Conservation (phyloP, 306 rosid species). For the Arachis hypogaea region DNA sequence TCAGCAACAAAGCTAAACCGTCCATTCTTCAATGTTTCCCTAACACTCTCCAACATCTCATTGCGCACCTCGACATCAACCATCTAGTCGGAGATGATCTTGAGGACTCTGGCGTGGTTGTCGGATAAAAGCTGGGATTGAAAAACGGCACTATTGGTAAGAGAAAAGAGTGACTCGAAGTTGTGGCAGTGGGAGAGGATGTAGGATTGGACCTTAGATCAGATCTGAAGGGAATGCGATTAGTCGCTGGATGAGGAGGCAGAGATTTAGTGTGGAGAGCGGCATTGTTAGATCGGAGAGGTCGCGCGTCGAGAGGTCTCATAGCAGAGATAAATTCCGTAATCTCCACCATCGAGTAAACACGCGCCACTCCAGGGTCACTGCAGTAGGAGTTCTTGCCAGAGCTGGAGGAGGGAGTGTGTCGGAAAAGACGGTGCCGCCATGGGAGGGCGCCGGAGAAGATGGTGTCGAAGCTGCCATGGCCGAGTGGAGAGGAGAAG, state of each 20-base stretch:
- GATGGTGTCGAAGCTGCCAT: too few species aligned
- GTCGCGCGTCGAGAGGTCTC: constrained; percentile 65
- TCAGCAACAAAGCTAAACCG: constrained; percentile 70
- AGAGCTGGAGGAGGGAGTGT: too few species aligned
- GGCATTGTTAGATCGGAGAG: constrained; percentile 81
- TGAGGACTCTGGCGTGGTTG: constrained; percentile 48
- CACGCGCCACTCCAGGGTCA: too few species aligned
- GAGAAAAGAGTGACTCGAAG: constrained; percentile 68
- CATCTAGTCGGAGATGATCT: constrained; percentile 58
- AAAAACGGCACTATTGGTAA: constrained; percentile 68
- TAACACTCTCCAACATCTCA: constrained; percentile 56
- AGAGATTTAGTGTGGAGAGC: constrained; percentile 94
- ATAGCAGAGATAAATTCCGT: too few species aligned
- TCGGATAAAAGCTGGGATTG: constrained; percentile 56
- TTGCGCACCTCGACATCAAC: constrained; percentile 57
- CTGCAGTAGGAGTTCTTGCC: too few species aligned
- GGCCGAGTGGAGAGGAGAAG: too few species aligned
- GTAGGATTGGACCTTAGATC: constrained; percentile 72
- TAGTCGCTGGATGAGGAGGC: constrained; percentile 92
- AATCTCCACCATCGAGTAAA: too few species aligned
- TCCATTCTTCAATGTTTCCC: constrained; percentile 65
- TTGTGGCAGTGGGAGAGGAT: constrained; percentile 72
- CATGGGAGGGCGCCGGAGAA: too few species aligned
- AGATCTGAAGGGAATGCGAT: constrained; percentile 84
- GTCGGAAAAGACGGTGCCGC: too few species aligned